Evolutionary conservation across 768 basidiomycete species (phyloP), one percentile per base, ranked within the genome.

Genomic region (Cubamyces lactineus): DNA sequence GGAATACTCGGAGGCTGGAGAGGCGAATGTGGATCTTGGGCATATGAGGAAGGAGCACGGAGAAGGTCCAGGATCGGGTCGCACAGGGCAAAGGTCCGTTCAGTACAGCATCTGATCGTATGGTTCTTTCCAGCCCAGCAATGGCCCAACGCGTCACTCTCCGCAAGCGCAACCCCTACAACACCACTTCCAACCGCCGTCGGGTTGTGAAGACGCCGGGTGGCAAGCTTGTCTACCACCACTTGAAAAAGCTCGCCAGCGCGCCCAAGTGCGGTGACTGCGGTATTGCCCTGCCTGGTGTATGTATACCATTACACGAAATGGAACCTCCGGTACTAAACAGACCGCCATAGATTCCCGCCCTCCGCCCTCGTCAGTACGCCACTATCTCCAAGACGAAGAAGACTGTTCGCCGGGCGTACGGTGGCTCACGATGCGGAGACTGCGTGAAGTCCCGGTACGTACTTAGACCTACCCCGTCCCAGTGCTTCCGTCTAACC

Each of bases 121-220:
- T 55, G 46, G 19, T 49, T 38, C 23, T 47, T 46, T 54, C 23
- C 55, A 72, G 72, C 63, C 38, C 57, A 63, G 23, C 67, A 79
- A 98, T 98, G 96, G 94, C 94, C 79, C 96, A 98, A 87, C 94
- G 97, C 75, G 96, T 99, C 73, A 97, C 95, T 72, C 94, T 99
- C 82, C 91, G 97, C 83, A 99, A 97, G 81, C 94, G 97, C 76
- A 89, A 89, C 69, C 87, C 94, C 21, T 97, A 99, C 86, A 98
- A 97, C 88, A 98, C 97, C 79, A 88, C 88, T 71, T 98, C 96
- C 61, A 95, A 90, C 86, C 87, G 94, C 75, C 85, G 96, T 75
- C 89, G 95, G 70, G 85, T 98, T 67, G 87, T 98, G 63, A 98
- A 98, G 85, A 98, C 97, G 40, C 97, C 97, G 57, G 97, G 96